Conservation (phyloP, 192 early-diverging fungal genomes). For the Coemansia sp. region DNA sequence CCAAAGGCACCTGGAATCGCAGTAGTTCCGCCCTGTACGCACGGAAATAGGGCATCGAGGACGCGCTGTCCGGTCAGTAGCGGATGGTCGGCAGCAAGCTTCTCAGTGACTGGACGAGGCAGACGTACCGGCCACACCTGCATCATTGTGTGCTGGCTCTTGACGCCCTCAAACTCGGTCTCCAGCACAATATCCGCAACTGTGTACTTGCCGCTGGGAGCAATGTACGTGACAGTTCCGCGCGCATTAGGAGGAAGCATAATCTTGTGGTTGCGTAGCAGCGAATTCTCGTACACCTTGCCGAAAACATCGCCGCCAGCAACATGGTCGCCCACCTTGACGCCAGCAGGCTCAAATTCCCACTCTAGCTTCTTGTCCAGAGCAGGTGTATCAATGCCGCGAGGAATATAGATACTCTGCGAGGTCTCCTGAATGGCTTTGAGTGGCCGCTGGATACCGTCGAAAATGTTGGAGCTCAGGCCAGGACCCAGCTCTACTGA, state of each 20-base stretch:
- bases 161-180: constrained; percentile 97
- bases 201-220: constrained; percentile 88
- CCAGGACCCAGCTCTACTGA: constrained; percentile 99
- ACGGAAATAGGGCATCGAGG: constrained; percentile 97
- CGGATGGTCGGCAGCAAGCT: constrained; percentile 92
- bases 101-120: constrained; percentile 91
- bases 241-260: constrained; percentile 91
- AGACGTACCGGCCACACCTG: constrained; percentile 97
- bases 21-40: constrained; percentile 98
- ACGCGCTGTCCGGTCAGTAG: constrained; percentile 98
- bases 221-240: constrained; percentile 96
- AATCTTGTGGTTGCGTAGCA: constrained; percentile 88
- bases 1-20: constrained; percentile 99
- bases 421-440: constrained; percentile 92
- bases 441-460: constrained; percentile 98
- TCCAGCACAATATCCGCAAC: constrained; percentile 89
- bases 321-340: constrained; percentile 93
- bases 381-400: constrained; percentile 97
- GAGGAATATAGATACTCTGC: constrained; percentile 97
- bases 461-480: constrained; percentile 88
- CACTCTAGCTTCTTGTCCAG: constrained; percentile 86
- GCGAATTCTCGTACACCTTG: constrained; percentile 90
- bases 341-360: constrained; percentile 94
- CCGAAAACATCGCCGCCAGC: constrained; percentile 98
- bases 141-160: constrained; percentile 90